Base-by-base conservation (phyloP, 2,329 filamentous ascomycete species). In the Mycosphaerelloides madeirae region DNA sequence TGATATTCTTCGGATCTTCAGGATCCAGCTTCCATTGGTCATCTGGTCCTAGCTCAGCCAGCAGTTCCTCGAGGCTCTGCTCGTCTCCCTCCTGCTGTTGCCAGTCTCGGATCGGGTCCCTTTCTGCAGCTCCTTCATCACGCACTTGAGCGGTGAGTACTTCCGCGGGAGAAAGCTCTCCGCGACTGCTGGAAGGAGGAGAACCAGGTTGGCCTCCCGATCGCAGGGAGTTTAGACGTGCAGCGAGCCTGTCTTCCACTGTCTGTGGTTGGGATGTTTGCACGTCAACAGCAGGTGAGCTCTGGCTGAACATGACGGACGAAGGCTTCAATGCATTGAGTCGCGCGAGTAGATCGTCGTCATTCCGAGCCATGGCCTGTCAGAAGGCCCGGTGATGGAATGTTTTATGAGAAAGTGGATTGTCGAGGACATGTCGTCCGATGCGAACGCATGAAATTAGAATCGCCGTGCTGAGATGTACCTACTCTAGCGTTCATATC, bases 241-340 rank as follows among this genome's bases (percentile, higher is more conserved):
- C 46, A 49, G 59, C 49, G 53, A 71, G 50, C 56, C 51, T 54
- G 38, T 61, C 57, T 43, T 58, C 57, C 7, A 49, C 40, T 22
- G 58, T 50, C 15, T 50, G 45, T n/a, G 55, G 49, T 28, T 50
- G 40, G 32, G 46, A 49, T 8, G 55, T 49, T 25, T 55, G 36
- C 16, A 58, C 46, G 32, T 60, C 55, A 9, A 55, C 41, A n/a
- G 56, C 53, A 13, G 54, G 42, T 18, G 42, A 36, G 34, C 25
- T 35, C 15, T 40, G 37, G 31, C 55, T 39, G 14, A 73, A 56
- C 39, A 52, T 65, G 15, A 73, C 61, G 20, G 57, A 63, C 1
- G 69, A 68, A 33, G 68, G 66, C 53, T 72, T 73, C 37, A 75
- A 63, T 12, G 72, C 71, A 49, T 74, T 74, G 29, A 75, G 63